Evolutionary conservation across 2,329 filamentous ascomycete species (phyloP).

Genomic region (Neopestalotiopsis rosae): DNA sequence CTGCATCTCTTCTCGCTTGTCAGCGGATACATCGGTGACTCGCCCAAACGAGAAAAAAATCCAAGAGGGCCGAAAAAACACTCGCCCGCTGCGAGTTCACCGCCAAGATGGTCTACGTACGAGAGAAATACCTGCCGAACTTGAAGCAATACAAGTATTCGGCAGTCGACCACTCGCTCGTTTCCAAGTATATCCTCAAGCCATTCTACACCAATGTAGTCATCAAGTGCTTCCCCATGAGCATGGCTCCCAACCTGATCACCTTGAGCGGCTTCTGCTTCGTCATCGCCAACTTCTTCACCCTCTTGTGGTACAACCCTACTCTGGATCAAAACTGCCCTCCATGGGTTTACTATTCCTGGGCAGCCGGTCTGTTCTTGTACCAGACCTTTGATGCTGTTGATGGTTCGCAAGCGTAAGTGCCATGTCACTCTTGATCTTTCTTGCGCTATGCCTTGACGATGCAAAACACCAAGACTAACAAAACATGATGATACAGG

Average conservation of each 20-base stretch:
- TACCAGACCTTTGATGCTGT: slow-evolving; percentile 99
- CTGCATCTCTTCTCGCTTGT: not conserved
- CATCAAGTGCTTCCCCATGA: slow-evolving; percentile 93
- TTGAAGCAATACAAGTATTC: slow-evolving; percentile 97
- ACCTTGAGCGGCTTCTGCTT: slow-evolving; percentile 91
- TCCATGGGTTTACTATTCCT: slow-evolving; percentile 91
- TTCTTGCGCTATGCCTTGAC: slow-evolving; percentile 4
- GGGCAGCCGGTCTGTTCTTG: slow-evolving; percentile 87
- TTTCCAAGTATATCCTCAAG: slow-evolving; percentile 93
- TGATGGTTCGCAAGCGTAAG: slow-evolving; percentile 90
- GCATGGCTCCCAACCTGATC: slow-evolving; percentile 89
- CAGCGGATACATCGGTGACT: not conserved
- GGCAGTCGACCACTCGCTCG: slow-evolving; percentile 84
- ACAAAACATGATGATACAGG: slow-evolving; percentile 45
- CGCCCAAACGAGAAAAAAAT: not conserved
- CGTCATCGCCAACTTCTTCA: slow-evolving; percentile 86
- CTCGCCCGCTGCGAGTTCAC: slow-evolving; percentile 7
- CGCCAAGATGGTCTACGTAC: slow-evolving; percentile 85
- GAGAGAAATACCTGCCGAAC: slow-evolving; percentile 85
- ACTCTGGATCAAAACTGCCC: slow-evolving; percentile 92
- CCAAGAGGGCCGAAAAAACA: not conserved
- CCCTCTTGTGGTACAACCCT: slow-evolving; percentile 95
- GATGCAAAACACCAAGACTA: not conserved
- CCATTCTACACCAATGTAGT: slow-evolving; percentile 96
- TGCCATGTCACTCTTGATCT: slow-evolving; percentile 28